Conservation (phyloP, 2,329 filamentous ascomycete genomes). For the Neurospora sp. region DNA sequence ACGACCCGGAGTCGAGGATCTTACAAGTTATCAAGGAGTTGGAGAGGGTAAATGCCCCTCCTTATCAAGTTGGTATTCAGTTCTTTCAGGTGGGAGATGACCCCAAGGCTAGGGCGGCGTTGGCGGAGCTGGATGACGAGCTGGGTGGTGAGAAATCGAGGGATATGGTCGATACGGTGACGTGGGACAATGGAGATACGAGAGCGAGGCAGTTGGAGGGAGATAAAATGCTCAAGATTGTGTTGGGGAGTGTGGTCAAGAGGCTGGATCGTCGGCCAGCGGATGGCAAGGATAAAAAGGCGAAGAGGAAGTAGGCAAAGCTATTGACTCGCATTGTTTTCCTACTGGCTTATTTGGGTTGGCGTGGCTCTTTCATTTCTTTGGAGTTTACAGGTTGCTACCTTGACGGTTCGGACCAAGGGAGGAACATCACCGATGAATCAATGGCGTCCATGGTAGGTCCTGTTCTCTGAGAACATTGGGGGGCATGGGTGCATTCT, state of each 20-base stretch:
- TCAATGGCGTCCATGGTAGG: background rate
- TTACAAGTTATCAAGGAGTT: slow-evolving; percentile 59
- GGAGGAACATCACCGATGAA: background rate
- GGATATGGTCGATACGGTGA: slow-evolving; percentile 89
- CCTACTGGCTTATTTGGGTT: background rate
- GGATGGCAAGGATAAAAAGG: background rate
- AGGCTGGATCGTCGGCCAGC: slow-evolving; percentile 43
- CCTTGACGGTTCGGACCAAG: background rate
- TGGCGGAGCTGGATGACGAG: slow-evolving; percentile 68
- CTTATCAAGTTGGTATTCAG: slow-evolving; percentile 82
- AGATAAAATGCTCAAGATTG: slow-evolving; percentile 69
- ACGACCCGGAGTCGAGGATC: slow-evolving; percentile 67
- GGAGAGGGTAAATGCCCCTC: slow-evolving; percentile 57
- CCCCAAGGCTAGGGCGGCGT: slow-evolving; percentile 48
- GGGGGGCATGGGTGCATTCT: background rate
- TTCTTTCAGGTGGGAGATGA: slow-evolving; percentile 92
- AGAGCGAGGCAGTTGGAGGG: slow-evolving; percentile 44
- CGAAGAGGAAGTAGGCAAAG: background rate
- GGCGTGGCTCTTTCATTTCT: background rate
- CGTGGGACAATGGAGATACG: slow-evolving; percentile 49
- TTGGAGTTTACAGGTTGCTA: background rate
- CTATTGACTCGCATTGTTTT: background rate
- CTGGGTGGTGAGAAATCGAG: slow-evolving; percentile 51
- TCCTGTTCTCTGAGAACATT: background rate
- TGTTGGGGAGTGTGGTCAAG: slow-evolving; percentile 68